Conservation (phyloP, 2,329 filamentous ascomycete species). For the Proliferodiscus dingleyae region DNA sequence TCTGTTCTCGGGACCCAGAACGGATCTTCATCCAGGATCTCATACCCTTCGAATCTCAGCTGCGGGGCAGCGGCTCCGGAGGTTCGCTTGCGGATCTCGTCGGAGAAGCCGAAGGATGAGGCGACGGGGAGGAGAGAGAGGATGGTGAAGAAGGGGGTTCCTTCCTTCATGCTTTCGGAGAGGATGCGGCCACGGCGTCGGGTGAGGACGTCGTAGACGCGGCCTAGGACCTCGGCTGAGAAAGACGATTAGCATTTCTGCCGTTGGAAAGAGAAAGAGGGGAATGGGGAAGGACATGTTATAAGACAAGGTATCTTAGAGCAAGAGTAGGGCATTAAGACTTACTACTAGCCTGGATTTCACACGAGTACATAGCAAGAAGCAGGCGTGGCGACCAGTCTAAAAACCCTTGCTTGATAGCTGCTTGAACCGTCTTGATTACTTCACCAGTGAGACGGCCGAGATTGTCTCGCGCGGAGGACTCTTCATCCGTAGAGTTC, state of each 20-base stretch:
- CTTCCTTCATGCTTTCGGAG: conserved; percentile 87
- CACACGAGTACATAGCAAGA: conserved; percentile 95
- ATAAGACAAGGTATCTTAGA: no score
- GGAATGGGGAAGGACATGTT: neutral
- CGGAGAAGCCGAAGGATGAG: conserved; percentile 91
- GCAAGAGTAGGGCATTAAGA: neutral
- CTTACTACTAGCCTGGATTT: conserved; percentile 89
- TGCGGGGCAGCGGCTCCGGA: conserved; percentile 88
- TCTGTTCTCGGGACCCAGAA: conserved; percentile 98
- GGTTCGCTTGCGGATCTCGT: conserved; percentile 93
- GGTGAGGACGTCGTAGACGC: conserved; percentile 97
- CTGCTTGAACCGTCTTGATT: conserved; percentile 80
- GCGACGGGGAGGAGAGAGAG: conserved; percentile 82
- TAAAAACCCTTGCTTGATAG: conserved; percentile 80
- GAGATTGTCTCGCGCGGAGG: conserved; percentile 59
- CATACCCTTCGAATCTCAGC: conserved; percentile 87
- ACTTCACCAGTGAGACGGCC: conserved; percentile 87
- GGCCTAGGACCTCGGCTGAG: conserved; percentile 81
- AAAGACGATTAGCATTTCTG: conserved; percentile 10
- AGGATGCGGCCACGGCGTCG: conserved; percentile 85
- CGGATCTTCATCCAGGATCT: conserved; percentile 90
- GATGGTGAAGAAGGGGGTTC: conserved; percentile 95
- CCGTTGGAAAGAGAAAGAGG: neutral
- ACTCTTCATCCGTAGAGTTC: conserved; percentile 42
- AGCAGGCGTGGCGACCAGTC: conserved; percentile 96